A percentile compares a stretch with the other conserved stretches of the same genome.
Conservation (phyloP, 2,329 filamentous ascomycete genomes). For the Pseudocercospora fuligena region DNA sequence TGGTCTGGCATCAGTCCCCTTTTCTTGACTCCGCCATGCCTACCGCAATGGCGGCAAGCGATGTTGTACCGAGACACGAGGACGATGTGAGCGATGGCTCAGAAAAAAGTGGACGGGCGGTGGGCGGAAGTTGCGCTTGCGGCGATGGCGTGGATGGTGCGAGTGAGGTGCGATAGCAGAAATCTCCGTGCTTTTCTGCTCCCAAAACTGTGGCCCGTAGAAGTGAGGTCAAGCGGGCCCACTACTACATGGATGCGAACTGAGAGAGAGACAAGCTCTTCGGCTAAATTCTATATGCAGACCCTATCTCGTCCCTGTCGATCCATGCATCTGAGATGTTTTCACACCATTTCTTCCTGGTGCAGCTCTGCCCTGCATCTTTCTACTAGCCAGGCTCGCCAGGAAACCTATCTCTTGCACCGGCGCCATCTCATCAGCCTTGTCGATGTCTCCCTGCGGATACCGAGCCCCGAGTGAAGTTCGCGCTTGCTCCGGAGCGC, state of each 20-base stretch:
- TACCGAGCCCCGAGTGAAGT: not conserved
- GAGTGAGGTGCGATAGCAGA: not conserved
- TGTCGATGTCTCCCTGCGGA: not conserved
- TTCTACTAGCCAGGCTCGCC: not conserved
- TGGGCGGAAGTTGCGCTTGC: constrained; percentile 6
- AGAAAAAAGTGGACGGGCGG: not conserved
- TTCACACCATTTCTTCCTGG: not conserved
- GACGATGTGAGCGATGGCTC: not conserved
- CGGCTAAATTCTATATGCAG: not conserved
- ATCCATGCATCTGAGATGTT: not conserved
- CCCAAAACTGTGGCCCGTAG: not conserved
- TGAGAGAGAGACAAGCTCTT: not conserved
- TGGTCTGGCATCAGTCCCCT: not conserved
- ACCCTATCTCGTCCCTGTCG: not conserved
- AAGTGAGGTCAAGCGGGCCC: constrained; percentile 3
- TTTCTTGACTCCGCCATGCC: not conserved
- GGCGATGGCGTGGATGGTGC: constrained; percentile 7
- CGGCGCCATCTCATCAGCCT: not conserved
- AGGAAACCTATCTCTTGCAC: not conserved
- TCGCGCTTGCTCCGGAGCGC: not conserved
- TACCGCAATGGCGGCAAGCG: constrained; percentile 2
- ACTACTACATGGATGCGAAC: not conserved
- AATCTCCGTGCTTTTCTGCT: not conserved
- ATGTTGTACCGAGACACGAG: constrained; percentile 9
- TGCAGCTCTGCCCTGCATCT: not conserved